phyloP scores from a whole-genome alignment of 2,329 filamentous ascomycete genomes.

The Cladosporium sp. region DNA sequence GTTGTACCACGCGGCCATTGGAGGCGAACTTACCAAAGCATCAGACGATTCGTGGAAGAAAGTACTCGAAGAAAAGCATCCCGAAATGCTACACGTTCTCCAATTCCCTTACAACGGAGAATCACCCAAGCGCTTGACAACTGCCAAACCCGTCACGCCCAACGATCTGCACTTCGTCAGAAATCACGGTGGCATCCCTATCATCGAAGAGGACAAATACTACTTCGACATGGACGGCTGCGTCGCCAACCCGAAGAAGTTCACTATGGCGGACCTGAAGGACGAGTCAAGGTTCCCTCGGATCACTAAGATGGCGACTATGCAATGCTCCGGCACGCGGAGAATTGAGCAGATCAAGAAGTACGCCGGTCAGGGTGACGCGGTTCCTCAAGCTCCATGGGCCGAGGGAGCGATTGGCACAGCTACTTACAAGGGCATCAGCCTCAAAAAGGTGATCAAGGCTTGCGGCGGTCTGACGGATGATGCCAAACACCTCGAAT shows the following conservation, averaged over 20 bases:
- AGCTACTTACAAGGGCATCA: constrained; percentile 56
- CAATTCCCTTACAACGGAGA: constrained; percentile 64
- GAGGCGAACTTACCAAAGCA: constrained; percentile 41
- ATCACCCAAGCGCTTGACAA: constrained; percentile 50
- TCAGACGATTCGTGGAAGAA: constrained; percentile 54
- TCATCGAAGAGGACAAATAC: constrained; percentile 50
- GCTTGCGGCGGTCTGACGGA: constrained; percentile 52
- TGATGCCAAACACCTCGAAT: constrained; percentile 48
- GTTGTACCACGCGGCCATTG: constrained; percentile 54
- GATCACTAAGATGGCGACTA: constrained; percentile 49
- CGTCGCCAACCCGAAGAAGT: constrained; percentile 47
- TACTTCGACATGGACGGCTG: constrained; percentile 50
- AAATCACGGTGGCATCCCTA: constrained; percentile 61
- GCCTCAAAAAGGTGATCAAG: constrained; percentile 60
- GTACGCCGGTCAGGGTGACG: constrained; percentile 48
- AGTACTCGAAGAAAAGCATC: constrained; percentile 55
- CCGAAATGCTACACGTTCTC: constrained; percentile 58
- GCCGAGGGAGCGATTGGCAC: constrained; percentile 57
- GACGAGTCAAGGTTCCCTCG: constrained; percentile 53
- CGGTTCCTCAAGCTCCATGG: constrained; percentile 54
- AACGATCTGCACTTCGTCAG: constrained; percentile 56
- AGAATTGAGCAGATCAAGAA: constrained; percentile 56
- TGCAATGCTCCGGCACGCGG: constrained; percentile 60
- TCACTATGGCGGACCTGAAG: constrained; percentile 52
- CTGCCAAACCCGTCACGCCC: constrained; percentile 48